phyloP scores from a whole-genome alignment of 805 yeast species.

The Nakazawaea ishiwadae region DNA sequence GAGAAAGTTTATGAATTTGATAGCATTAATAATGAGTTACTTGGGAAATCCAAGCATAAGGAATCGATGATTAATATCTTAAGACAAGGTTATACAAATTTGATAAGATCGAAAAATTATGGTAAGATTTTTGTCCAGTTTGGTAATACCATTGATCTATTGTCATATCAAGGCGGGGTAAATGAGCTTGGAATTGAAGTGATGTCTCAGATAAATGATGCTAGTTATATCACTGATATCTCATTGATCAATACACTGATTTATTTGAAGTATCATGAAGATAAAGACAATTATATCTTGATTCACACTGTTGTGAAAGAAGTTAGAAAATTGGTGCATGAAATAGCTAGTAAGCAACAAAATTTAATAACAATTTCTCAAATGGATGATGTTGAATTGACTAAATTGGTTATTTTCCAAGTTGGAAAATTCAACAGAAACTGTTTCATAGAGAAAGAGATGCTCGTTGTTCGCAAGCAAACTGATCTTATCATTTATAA shows the following conservation, averaged over 20 bases:
- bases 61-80: conserved; percentile 11
- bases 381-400: background rate
- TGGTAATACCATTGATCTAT: conserved; percentile 3
- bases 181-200: conserved; percentile 3
- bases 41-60: conserved; percentile 7
- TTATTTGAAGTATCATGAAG: conserved; percentile 2
- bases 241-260: conserved; percentile 9
- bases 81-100: conserved; percentile 4
- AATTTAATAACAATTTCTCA: background rate
- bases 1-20: conserved; percentile 49
- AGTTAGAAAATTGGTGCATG: background rate
- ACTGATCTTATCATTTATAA: conserved; percentile 9
- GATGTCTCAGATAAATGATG: conserved; percentile 1
- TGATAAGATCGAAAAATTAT: background rate
- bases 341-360: background rate
- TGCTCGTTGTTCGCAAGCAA: background rate
- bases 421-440: conserved; percentile 4
- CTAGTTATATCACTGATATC: conserved; percentile 5
- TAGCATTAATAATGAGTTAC: conserved; percentile 8
- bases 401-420: background rate
- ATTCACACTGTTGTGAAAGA: conserved; percentile 1
- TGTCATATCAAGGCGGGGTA: background rate
- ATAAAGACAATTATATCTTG: background rate
- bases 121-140: conserved; percentile 7
- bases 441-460: conserved; percentile 1